Evolutionary conservation across 1,139 yeast species (phyloP), one percentile per base, ranked within the genome.

Genomic region (Taphrina sp.): DNA sequence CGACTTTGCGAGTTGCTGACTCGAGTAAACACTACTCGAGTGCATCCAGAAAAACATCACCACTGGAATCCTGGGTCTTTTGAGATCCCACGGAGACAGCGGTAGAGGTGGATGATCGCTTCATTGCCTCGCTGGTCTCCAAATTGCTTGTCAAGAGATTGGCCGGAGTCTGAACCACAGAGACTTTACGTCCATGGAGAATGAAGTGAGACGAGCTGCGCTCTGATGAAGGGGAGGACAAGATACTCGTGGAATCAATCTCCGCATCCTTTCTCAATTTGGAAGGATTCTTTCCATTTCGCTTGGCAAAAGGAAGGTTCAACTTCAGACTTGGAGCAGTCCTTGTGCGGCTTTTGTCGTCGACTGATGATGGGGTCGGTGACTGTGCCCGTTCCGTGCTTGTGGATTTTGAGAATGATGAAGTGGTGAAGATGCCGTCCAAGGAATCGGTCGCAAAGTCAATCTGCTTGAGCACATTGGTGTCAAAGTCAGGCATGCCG

Each of bases 141-240:
- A n/a, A n/a, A n/a, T n/a, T n/a, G n/a, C n/a, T n/a, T n/a, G n/a
- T 36, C 23, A 49, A 28, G 2, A 49, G 54, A 31, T 33, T 42
- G 5, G 19, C 16, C 19, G 54, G 54, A 20, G 54, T 49, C 39
- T 49, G 54, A 16, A 49, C 54, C 23, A 49, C 54, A 8, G 54
- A 49, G 2, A 49, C 54, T 29, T 49, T 49, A 17, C 54, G 54
- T 5, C 54, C 54, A 39, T 49, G 54, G 12, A 49, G 34, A 12
- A 49, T 38, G 16, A 49, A 49, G 28, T 41, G 54, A 22, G 46
- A 45, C 2, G 54, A 49, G 7, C 54, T 38, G 41, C 17, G 3
- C 3, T 38, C 47, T 5, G 54, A 49, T 5, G 54, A 38, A 2
- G 45, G 54, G 14, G 54, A 49, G 12, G 46, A 14, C 12, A 49